Conservation (phyloP, 345 rosid species). For the Hibiscus tridactylites region DNA sequence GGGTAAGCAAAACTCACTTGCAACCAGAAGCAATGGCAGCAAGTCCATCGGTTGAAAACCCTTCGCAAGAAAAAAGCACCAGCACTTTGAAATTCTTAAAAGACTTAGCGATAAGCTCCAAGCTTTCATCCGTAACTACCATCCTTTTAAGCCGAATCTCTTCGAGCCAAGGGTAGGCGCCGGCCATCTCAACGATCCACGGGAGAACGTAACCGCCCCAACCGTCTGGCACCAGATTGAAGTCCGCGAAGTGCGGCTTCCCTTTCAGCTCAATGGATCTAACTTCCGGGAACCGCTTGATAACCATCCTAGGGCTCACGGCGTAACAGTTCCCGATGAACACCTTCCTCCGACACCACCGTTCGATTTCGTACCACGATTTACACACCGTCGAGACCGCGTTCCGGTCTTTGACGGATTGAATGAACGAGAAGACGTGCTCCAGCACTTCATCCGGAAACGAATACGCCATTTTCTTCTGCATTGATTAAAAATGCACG, state of each 20-base stretch:
- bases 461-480: constrained; percentile 38
- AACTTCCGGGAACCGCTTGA: constrained; percentile 61
- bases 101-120: constrained; percentile 68
- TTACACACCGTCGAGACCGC: constrained; percentile 76
- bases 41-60: constrained; percentile 86
- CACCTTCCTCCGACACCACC: constrained; percentile 53
- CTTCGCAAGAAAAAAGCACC: constrained; percentile 76
- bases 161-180: constrained; percentile 51
- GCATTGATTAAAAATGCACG: constrained; percentile 11
- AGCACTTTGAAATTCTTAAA: constrained; percentile 68
- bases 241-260: constrained; percentile 95
- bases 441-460: constrained; percentile 89
- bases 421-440: constrained; percentile 64
- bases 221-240: constrained; percentile 82
- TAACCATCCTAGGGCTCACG: constrained; percentile 48
- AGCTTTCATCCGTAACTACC: constrained; percentile 78
- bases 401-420: constrained; percentile 64
- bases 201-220: constrained; percentile 87
- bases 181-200: constrained; percentile 57
- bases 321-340: constrained; percentile 91
- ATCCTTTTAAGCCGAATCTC: constrained; percentile 81
- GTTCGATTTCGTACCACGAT: constrained; percentile 80
- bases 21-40: constrained; percentile 92
- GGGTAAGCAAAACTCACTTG: constrained; percentile 37
- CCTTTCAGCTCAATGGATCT: constrained; percentile 83